Base-by-base conservation (phyloP, 2,329 filamentous ascomycete genomes). In the Drechslerella coelobrocha region DNA sequence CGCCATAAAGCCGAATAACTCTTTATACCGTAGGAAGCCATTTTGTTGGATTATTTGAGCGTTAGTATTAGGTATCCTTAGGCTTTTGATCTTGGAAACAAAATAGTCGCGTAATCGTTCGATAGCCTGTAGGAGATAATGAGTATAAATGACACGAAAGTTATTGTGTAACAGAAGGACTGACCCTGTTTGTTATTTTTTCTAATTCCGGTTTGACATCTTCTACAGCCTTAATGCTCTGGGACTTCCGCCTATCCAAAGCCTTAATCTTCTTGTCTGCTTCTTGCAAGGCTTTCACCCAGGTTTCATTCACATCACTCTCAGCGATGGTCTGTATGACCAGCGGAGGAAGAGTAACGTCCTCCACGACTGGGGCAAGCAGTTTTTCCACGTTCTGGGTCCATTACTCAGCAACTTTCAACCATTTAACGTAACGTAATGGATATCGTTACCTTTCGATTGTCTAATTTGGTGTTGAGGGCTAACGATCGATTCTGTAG, bases 31-130 rank as follows among this genome's bases (percentile, higher is more conserved):
- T 52, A 97, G 81, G 75, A 99, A 92, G 68, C 89, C 90, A 77
- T 96, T 91, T 76, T 97, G 92, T 78, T 99, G 94, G 52, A 99
- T 92, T 63, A 97, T 89, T 78, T 99, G 94, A 1, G 93, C 92
- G 78, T 99, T 97, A 78, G 97, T 96, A 76, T 93, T 94, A 12
- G 94, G 94, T 24, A 93, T 96, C 62, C 94, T 87, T 56, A 99
- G 82, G 2, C 92, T 91, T 79, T 96, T 96, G 78, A 99, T 94
- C 78, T 97, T 93, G 14, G 90, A 86, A 10, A 99, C 94, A 37
- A 99, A 84, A 77, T 96, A 95, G 78, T 99, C 94, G 66, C 95
- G 86, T 78, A 97, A 96, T 62, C 94, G 87, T 79, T 97, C 92
- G 26, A 96, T 83, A n/a, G 92, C 93, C 87, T 89, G 51, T 26